Conservation (phyloP, 805 yeast species). For the Saccharomycopsis amapae region DNA sequence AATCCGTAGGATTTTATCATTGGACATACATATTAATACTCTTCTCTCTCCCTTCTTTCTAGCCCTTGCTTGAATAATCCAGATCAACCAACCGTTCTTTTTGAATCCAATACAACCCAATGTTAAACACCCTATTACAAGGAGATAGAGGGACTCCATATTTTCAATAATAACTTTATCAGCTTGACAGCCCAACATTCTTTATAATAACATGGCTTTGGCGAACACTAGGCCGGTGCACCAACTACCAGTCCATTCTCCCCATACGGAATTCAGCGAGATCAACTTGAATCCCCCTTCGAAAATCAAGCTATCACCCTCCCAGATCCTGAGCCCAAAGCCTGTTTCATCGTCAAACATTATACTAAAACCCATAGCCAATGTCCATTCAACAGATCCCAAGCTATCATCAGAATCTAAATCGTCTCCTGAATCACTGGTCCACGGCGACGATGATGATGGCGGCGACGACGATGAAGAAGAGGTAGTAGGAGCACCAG, state of each 20-base stretch:
- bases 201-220: no score
- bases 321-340: conserved; percentile 8
- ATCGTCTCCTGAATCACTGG: neutral
- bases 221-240: neutral
- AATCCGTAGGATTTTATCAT: no score
- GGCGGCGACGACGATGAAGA: neutral
- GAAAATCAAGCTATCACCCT: conserved; percentile 15
- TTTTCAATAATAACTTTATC: no score
- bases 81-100: no score
- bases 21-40: no score
- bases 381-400: neutral
- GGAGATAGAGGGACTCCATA: no score
- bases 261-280: conserved; percentile 16
- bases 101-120: no score
- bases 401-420: neutral
- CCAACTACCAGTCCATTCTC: conserved; percentile 17
- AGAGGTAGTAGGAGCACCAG: no score
- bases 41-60: no score
- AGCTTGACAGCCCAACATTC: no score
- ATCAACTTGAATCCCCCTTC: conserved; percentile 5
- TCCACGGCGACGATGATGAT: neutral
- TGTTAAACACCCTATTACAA: no score
- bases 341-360: neutral
- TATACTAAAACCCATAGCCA: neutral
- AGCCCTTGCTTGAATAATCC: no score